These are phyloP conservation scores for Hypomyces rosellus DNA, from an alignment of 2,329 filamentous ascomycete genomes.

Conservation along the genomic window DNA sequence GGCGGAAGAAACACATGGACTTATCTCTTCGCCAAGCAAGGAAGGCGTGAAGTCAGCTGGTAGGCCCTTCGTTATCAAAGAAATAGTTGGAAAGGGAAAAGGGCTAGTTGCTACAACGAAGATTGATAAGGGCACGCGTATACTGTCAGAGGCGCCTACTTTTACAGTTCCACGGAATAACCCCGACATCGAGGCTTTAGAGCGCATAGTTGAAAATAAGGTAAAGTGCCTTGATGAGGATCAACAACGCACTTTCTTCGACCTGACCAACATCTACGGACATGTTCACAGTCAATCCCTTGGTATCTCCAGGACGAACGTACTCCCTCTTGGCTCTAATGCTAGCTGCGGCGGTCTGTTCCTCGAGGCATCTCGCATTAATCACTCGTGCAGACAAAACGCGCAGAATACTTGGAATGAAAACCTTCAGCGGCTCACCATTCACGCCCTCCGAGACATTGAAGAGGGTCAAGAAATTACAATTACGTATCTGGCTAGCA, in stretches of 20 bases:
- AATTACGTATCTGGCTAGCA: slow-evolving; percentile 13
- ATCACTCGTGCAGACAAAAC: slow-evolving; percentile 24
- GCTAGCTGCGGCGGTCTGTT: slow-evolving; percentile 14
- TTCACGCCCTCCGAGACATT: slow-evolving; percentile 21
- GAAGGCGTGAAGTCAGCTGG: too few relatives aligned
- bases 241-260: slow-evolving; percentile 1
- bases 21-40: too few relatives aligned
- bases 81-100: slow-evolving; percentile 11
- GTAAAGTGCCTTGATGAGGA: background rate
- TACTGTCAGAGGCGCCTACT: slow-evolving; percentile 13
- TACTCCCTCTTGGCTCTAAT: slow-evolving; percentile 1
- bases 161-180: background rate
- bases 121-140: slow-evolving; percentile 14
- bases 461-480: slow-evolving; percentile 20
- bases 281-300: background rate
- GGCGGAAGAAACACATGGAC: too few relatives aligned
- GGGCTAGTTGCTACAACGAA: slow-evolving; percentile 10
- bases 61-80: background rate
- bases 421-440: slow-evolving; percentile 12
- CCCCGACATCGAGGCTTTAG: background rate
- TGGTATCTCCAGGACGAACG: slow-evolving; percentile 12
- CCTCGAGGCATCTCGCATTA: slow-evolving; percentile 18
- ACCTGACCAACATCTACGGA: background rate
- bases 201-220: background rate
- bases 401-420: slow-evolving; percentile 20